Percentiles rank a stretch among this genome's conserved stretches.
phyloP scores from a whole-genome alignment of 176 grass and related monocot species.

The Phyllostachys edulis region DNA sequence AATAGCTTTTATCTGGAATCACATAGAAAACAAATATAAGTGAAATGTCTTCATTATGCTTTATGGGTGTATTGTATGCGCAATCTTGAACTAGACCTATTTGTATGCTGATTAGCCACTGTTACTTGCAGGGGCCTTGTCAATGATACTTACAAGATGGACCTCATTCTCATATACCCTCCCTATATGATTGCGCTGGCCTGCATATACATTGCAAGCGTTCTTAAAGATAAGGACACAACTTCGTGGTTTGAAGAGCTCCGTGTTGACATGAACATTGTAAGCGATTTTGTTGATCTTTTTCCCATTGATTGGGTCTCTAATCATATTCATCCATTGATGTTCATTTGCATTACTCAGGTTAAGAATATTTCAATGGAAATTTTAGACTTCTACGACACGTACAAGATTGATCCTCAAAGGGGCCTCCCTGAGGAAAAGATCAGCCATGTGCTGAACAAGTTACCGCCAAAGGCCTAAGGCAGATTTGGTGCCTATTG shows the following conservation, averaged over 20 bases:
- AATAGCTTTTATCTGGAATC: neutral
- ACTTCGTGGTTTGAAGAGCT: slow-evolving; percentile 91
- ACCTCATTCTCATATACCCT: slow-evolving; percentile 89
- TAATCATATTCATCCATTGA: neutral
- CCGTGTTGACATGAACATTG: slow-evolving; percentile 88
- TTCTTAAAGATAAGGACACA: slow-evolving; percentile 83
- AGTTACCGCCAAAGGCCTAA: slow-evolving; percentile 61
- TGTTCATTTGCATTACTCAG: slow-evolving; percentile 28
- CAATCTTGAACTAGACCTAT: slow-evolving; percentile 1
- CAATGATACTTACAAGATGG: slow-evolving; percentile 97
- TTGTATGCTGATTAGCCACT: slow-evolving; percentile 4
- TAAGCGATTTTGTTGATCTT: slow-evolving; percentile 10
- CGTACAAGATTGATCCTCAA: slow-evolving; percentile 59
- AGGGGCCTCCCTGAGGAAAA: slow-evolving; percentile 68
- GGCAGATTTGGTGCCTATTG: neutral
- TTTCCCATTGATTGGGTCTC: neutral
- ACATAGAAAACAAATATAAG: neutral
- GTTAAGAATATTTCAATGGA: slow-evolving; percentile 94
- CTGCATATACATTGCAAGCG: slow-evolving; percentile 87
- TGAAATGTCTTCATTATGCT: neutral
- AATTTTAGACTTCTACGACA: slow-evolving; percentile 90
- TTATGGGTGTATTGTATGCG: neutral
- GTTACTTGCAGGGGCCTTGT: slow-evolving; percentile 74
- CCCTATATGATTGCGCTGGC: slow-evolving; percentile 97
- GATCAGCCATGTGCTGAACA: slow-evolving; percentile 79